Evolutionary conservation across 129 eudicot species (phyloP), one percentile per base, ranked within the genome.

Genomic region (Tagetes erecta): DNA sequence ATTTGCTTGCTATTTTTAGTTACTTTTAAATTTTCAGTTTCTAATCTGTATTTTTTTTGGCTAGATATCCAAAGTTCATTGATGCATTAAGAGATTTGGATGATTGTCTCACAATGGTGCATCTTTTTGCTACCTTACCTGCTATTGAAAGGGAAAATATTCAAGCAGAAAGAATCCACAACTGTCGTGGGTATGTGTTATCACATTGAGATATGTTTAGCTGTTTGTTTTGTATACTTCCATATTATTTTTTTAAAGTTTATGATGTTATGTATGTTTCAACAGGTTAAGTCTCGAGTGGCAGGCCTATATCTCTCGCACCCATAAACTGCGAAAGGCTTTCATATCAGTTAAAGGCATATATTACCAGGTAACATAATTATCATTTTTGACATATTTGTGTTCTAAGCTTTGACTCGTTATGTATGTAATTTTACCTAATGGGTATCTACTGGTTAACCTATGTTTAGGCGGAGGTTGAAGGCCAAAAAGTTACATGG

Each of bases 271-370:
- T 74, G 0, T 49, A 6, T 67, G 46, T 57, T 67, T 14, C 45
- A 46, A 52, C 76, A 92, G 98, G 84, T 77, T 92, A 86, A 86
- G 98, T 67, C 98, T 89, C 62, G 98, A 92, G 75, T 92, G 95
- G 95, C 96, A 87, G 83, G 98, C 92, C 12, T 92, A 85, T 74
- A 82, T 92, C 9, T 81, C 96, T 12, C 96, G 98, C 7, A 89
- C 92, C 40, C 98, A 92, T 77, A 92, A 89, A 71, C 72, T 92
- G 59, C 64, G 95, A 60, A 89, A 92, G 75, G 88, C 93, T 9
- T 92, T 89, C 72, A 84, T 92, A 56, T 89, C 98, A 13, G 98
- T 92, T 75, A 92, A 92, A 83, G 98, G 98, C 73, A 92, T 86
- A 64, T 92, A 92, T 83, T 92, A 89, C 44, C 96, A 92, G 91